Percentiles rank a stretch among this genome's conserved stretches.
phyloP scores from a whole-genome alignment of 768 basidiomycete species.

The Russula sp. region DNA sequence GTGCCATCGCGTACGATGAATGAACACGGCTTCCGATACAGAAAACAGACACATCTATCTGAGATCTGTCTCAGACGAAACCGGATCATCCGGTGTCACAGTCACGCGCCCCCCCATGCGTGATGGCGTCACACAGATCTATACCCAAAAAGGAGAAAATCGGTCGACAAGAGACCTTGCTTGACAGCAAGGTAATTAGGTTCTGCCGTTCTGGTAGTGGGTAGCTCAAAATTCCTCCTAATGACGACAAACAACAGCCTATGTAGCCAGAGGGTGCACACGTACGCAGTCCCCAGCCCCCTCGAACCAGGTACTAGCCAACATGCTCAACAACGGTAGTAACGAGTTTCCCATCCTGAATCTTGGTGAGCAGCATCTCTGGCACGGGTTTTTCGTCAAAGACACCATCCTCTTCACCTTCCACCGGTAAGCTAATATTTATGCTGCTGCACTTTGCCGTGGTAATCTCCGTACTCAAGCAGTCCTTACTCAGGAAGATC shows the following conservation, averaged over 20 bases:
- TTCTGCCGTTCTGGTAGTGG: too few relatives aligned
- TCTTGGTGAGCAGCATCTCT: conserved; percentile 88
- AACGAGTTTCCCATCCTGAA: conserved; percentile 77
- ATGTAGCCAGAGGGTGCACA: neutral
- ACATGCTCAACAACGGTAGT: conserved; percentile 87
- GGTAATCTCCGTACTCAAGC: conserved; percentile 77
- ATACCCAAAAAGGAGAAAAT: too few relatives aligned
- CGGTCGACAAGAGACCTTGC: too few relatives aligned
- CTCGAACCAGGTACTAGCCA: conserved; percentile 35
- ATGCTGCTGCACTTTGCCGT: conserved; percentile 92
- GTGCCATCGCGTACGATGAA: too few relatives aligned
- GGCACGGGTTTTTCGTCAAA: conserved; percentile 88
- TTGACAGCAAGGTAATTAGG: too few relatives aligned
- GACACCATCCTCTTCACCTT: conserved; percentile 86
- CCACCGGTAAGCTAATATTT: conserved; percentile 82
- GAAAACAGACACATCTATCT: too few relatives aligned
- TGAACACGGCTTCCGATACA: too few relatives aligned
- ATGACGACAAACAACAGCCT: neutral
- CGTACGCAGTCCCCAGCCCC: neutral
- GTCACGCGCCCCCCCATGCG: too few relatives aligned
- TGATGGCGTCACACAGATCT: too few relatives aligned
- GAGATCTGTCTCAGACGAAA: too few relatives aligned
- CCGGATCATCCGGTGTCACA: too few relatives aligned
- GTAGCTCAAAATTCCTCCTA: neutral
- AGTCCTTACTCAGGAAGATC: conserved; percentile 83